Base-by-base conservation (phyloP, 495 filamentous ascomycete species). In the Aspergillus steynii region DNA sequence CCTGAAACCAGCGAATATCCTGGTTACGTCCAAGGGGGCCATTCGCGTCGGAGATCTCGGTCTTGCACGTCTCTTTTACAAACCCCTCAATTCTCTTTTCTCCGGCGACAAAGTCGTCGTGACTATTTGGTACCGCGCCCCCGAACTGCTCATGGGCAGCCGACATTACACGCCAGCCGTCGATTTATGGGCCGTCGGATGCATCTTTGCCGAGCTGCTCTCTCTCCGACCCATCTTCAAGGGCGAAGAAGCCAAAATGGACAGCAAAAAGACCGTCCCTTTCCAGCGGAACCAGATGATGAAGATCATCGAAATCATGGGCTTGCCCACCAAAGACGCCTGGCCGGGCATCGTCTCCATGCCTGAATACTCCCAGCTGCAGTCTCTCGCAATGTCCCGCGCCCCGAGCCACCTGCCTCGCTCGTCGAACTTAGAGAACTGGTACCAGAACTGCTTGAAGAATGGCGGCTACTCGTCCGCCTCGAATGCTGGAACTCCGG, bases 241-340 rank as follows among this genome's bases (percentile, higher is more conserved):
- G 67, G 95, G 95, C 4, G 95, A 99, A 68, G 95, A 99, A 75
- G 95, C 94, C 5, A 99, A 99, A 74, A 97, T 97, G 92, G 96
- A 98, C 72, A 88, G 82, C 73, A 98, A 98, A 73, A 97, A 96
- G 75, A 93, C 90, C 4, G 93, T 98, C 0, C 95, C 95, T 0
- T 99, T 99, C 69, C 95, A 99, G 74, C 86, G 93, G 28, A 97
- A 98, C 68, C 95, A 99, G 76, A 96, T 99, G 92, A 91, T 92
- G 70, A 97, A 97, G 73, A 99, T 99, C 58, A 91, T 96, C 29
- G 96, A 98, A 66, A 90, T 99, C 58, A 87, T 98, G 73, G 95
- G 95, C 47, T 74, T 94, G 66, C 95, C 96, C 0, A 90, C 84
- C 31, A 94, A 94, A 71, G 91, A 97, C 37, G 82, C 86, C 27